Conservation (phyloP, 192 early-diverging fungal genomes). For the Geranomyces variabilis region DNA sequence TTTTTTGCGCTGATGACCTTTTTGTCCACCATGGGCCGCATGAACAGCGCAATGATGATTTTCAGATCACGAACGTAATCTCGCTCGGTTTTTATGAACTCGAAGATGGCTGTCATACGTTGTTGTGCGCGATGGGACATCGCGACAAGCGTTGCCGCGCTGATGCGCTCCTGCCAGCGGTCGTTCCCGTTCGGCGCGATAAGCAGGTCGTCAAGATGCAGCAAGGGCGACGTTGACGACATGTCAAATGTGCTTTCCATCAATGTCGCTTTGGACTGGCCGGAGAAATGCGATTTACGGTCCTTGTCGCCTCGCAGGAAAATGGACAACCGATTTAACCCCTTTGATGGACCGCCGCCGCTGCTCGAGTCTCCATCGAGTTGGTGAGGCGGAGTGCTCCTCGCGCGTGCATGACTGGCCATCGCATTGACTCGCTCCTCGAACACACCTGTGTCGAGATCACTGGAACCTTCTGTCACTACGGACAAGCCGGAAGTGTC, state of each 20-base stretch:
- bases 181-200: not conserved
- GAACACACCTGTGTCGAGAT: not conserved
- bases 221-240: not conserved
- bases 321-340: slow-evolving; percentile 2
- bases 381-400: slow-evolving; percentile 6
- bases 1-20: slow-evolving; percentile 40
- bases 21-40: slow-evolving; percentile 46
- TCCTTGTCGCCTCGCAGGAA: not conserved
- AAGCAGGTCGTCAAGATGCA: slow-evolving; percentile 10
- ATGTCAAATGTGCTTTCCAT: not conserved
- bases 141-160: slow-evolving; percentile 13
- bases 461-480: slow-evolving; percentile 18
- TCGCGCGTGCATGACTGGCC: slow-evolving; percentile 10
- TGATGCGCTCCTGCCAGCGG: slow-evolving; percentile 39
- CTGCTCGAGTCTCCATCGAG: not conserved
- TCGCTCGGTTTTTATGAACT: slow-evolving; percentile 54
- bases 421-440: not conserved
- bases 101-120: slow-evolving; percentile 50
- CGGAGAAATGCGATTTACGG: not conserved
- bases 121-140: slow-evolving; percentile 41
- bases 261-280: not conserved
- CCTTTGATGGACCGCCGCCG: not conserved
- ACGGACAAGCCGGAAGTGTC: slow-evolving; percentile 5
- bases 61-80: slow-evolving; percentile 58
- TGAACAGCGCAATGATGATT: slow-evolving; percentile 57